Base-by-base conservation (phyloP, 2,329 filamentous ascomycete species). In the Aspergillus flavus region DNA sequence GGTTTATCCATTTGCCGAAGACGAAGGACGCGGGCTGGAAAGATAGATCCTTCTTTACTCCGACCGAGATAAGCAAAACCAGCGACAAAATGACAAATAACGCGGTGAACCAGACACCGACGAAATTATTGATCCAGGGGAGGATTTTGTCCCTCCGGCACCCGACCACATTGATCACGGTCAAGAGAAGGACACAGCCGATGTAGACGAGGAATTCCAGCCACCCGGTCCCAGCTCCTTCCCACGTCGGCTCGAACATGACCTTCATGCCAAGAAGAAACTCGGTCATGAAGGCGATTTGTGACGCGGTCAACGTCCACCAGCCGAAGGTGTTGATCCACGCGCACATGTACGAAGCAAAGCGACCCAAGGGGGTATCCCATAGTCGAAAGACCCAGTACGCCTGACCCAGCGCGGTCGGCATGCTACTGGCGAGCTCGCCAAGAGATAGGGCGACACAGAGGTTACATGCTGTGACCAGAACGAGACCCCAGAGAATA, bases 401-500 rank as follows among this genome's bases (percentile, higher is more conserved):
- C 0, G 85, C 85, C 73, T 88, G 86, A 0, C 86, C 86, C 2
- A 87, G 75, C 0, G 86, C 85, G 0, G 85, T 87, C 4, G 86
- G 86, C 85, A 87, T 87, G 65, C 81, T 82, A 65, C 84, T 86
- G 73, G 87, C 88, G 61, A 91, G 90, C 74, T 91, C 88, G n/a
- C 87, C 88, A 54, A 91, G 78, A 16, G 87, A 89, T 23, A 86
- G 85, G 45, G 87, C 88, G 63, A 91, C 89, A 65, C 81, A 82
- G 45, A 87, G 77, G 9, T 86, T 88, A 66, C 90, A 85, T 53
- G 87, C 73, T 2, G 86, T 87, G 14, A 91, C 83, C 43, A 89
- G 74, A 19, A 90, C 81, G 86, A 85, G 91, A 46, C 89, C 89
- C 83, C 87, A 92, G 62, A 92, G 78, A 41, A 91, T 84, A 41